Evolutionary conservation across 306 rosid species (phyloP), one percentile per base, ranked within the genome.

Genomic region (Quercus alba): DNA sequence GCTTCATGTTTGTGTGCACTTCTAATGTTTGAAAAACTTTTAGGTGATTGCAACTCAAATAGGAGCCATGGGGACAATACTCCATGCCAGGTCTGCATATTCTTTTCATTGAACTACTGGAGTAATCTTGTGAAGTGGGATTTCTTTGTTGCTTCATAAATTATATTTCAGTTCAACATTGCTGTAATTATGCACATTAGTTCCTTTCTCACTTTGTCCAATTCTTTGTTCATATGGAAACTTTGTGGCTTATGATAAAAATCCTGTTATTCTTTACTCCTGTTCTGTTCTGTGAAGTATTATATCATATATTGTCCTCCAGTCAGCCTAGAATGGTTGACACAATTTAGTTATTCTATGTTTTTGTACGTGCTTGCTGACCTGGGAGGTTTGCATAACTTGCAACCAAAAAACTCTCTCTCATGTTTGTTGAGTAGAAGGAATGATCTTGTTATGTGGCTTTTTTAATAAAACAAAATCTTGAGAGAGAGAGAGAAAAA

Each of bases 1-100:
- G 58, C 19, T 19, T 73, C 35, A 21, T 81, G 30, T 77, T 5
- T 71, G 23, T 71, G 18, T 30, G 1, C 4, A 58, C 1, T 70
- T 77, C 21, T 81, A 31, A 81, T 66, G 15, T 61, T 81, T 63
- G 51, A 71, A 66, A 59, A 5, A 30, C 44, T 87, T 18, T 78
- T 83, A 94, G 97, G 92, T 93, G 59, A 76, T 93, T 80, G 99
- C 91, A 54, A 91, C 95, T 78, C 99, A 94, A 86, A 86, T 94
- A 72, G 97, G 94, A 77, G 80, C 97, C 59, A 89, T 93, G 99
- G 97, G 97, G 75, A 93, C 98, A 28, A 83, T 94, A 68, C 81
- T 94, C 72, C 90, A 92, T 73, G 99, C 98, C 74, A 95, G 97
- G 99, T 95, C 41, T 81, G 91, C 79, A 66, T 72, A 55, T 76